Evolutionary conservation across 1,284 basidiomycete species (phyloP).

Genomic region (Porodaedalea pini): DNA sequence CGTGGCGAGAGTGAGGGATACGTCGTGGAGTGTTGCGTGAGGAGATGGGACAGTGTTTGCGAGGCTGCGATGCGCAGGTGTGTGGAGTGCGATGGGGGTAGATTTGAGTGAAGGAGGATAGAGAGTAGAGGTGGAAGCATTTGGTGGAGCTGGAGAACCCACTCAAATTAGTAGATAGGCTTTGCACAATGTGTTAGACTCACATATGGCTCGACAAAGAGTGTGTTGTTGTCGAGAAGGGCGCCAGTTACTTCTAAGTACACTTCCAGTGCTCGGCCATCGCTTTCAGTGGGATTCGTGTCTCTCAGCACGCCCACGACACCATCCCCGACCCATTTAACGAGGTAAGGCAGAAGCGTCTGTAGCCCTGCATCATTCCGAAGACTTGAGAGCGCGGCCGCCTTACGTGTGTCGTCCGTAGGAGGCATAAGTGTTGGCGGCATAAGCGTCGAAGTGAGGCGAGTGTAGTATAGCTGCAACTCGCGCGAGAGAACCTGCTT

Average conservation of each 20-base stretch:
- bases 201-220: slow-evolving; percentile 98
- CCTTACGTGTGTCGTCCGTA: slow-evolving; percentile 60
- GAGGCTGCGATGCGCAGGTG: slow-evolving; percentile 75
- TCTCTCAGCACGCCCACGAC: slow-evolving; percentile 68
- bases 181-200: slow-evolving; percentile 33
- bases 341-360: slow-evolving; percentile 91
- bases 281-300: slow-evolving; percentile 53
- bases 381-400: slow-evolving; percentile 87
- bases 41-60: slow-evolving; percentile 78
- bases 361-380: slow-evolving; percentile 89
- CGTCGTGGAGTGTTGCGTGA: slow-evolving; percentile 72
- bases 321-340: slow-evolving; percentile 91
- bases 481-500: slow-evolving; percentile 94
- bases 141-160: slow-evolving; percentile 78
- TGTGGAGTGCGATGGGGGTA: slow-evolving; percentile 55
- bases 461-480: slow-evolving; percentile 92
- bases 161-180: slow-evolving; percentile 4
- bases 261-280: slow-evolving; percentile 70
- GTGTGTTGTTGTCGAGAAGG: slow-evolving; percentile 75
- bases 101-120: slow-evolving; percentile 81
- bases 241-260: slow-evolving; percentile 81
- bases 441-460: slow-evolving; percentile 83
- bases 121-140: slow-evolving; percentile 91
- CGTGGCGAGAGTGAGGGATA: slow-evolving; percentile 86
- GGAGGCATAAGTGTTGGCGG: slow-evolving; percentile 63